Evolutionary conservation across 2,329 filamentous ascomycete genomes (phyloP), one percentile per base, ranked within the genome.

Genomic region (Geosmithia flava): DNA sequence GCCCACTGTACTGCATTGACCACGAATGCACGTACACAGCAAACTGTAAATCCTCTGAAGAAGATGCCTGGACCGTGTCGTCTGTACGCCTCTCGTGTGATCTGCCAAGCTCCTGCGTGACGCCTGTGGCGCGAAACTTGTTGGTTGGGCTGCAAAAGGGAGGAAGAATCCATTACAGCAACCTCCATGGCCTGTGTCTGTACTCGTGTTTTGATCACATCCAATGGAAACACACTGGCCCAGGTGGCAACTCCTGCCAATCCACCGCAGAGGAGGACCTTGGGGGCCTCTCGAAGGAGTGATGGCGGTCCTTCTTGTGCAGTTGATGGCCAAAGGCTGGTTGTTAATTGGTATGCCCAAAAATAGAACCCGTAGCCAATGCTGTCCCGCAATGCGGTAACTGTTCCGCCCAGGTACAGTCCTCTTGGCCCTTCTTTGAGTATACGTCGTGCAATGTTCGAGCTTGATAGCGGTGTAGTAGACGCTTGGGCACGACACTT

Each of bases 311-410:
- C 48, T 11, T 50, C 50, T 16, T 49, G 41, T 8, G 50, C 50
- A 7, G 53, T 47, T 3, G 66, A 66, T 17, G 68, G 68, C 63
- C 81, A 70, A 48, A 71, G 68, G 37, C 78, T 74, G 53, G 83
- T 87, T 53, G 74, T 79, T 50, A 90, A 68, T 64, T 94, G 86
- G 59, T 96, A 97, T 1, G 85, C 84, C 85, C 86, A 95, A 63
- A 97, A 97, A 61, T 96, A 97, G 64, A 96, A 96, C 0, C 90
- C 91, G 66, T 96, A 97, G n/a, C 91, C 91, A 48, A 96, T 77
- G 50, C 84, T 83, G 65, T 97, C 91, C 46, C 91, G 75, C 41
- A 91, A 61, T 47, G 84, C 87, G 1, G 91, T 97, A 16, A 96
- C 80, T 1, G 69, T 71, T 19, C 91, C 91, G 19, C 89, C 91